Percentiles rank a stretch among this genome's conserved stretches.
phyloP scores from a whole-genome alignment of 257 asterid species.

The Nicotiana benthamiana region DNA sequence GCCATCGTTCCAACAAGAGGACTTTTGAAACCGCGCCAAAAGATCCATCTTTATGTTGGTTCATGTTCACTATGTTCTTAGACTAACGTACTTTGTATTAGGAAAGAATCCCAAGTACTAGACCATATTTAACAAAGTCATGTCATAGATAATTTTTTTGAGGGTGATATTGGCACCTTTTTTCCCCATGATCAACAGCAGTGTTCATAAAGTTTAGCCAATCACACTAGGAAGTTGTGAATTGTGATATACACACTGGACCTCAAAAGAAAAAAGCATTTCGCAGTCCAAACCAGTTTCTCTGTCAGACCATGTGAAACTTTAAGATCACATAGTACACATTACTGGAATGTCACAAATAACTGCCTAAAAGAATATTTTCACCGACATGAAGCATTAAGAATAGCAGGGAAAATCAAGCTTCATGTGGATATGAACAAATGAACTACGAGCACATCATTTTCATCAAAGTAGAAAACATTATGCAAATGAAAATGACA shows the following conservation, averaged over 20 bases:
- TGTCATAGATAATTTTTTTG: not conserved
- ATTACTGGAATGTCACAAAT: not conserved
- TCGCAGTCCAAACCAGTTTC: not conserved
- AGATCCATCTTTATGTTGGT: not conserved
- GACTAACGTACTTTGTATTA: not conserved
- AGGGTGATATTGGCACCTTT: not conserved
- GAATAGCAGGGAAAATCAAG: not conserved
- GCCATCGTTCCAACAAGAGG: not conserved
- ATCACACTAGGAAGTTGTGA: not conserved
- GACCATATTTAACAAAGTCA: not conserved
- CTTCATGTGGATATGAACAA: not conserved
- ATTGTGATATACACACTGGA: not conserved
- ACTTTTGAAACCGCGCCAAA: not conserved
- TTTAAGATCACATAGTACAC: not conserved
- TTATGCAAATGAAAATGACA: not conserved
- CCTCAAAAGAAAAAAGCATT: not conserved
- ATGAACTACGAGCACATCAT: not conserved
- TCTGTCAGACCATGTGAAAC: not conserved
- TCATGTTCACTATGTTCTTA: slow-evolving; percentile 1
- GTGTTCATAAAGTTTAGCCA: not conserved
- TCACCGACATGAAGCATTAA: not conserved
- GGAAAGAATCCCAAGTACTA: not conserved
- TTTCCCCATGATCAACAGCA: not conserved
- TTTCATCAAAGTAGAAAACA: not conserved
- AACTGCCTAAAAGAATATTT: not conserved